These are phyloP conservation scores for Leccinum truebloodii DNA, from an alignment of 768 basidiomycete genomes.

Conservation along the genomic window DNA sequence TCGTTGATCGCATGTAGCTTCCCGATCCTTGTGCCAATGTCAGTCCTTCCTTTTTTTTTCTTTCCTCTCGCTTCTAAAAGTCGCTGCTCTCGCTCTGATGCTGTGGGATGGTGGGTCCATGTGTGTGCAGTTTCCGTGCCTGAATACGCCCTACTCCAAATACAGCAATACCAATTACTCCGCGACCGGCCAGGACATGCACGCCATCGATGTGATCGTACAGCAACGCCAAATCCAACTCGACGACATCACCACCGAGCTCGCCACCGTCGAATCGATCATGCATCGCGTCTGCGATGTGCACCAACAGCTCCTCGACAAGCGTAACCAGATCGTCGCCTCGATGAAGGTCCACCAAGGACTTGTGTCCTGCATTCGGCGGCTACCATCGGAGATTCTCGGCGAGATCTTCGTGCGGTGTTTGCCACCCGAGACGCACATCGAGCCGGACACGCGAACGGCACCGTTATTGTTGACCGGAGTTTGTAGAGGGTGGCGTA, in stretches of 20 bases:
- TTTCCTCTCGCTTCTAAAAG: background rate
- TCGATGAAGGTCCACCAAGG: constrained; percentile 25
- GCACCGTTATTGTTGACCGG: constrained; percentile 41
- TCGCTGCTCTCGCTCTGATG: background rate
- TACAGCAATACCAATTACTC: constrained; percentile 18
- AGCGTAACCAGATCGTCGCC: constrained; percentile 8
- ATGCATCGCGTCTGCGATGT: constrained; percentile 11
- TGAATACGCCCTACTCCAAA: constrained; percentile 22
- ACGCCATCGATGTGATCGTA: constrained; percentile 16
- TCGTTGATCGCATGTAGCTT: constrained; percentile 6
- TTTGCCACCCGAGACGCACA: constrained; percentile 25
- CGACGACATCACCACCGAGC: constrained; percentile 12
- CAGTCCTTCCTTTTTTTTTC: background rate
- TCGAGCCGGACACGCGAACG: constrained; percentile 23
- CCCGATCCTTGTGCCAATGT: constrained; percentile 17
- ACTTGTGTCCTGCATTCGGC: constrained; percentile 32
- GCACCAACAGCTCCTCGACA: constrained; percentile 15
- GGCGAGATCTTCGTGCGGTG: constrained; percentile 48
- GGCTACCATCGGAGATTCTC: constrained; percentile 46
- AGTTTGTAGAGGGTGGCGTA: constrained; percentile 46
- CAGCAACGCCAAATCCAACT: constrained; percentile 18
- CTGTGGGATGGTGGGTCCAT: background rate
- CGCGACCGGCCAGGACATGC: constrained; percentile 14
- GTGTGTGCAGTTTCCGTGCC: constrained; percentile 11
- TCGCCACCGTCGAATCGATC: constrained; percentile 14